Base-by-base conservation (phyloP, 2,329 filamentous ascomycete genomes). In the Stagonosporopsis cucurbitacearum region DNA sequence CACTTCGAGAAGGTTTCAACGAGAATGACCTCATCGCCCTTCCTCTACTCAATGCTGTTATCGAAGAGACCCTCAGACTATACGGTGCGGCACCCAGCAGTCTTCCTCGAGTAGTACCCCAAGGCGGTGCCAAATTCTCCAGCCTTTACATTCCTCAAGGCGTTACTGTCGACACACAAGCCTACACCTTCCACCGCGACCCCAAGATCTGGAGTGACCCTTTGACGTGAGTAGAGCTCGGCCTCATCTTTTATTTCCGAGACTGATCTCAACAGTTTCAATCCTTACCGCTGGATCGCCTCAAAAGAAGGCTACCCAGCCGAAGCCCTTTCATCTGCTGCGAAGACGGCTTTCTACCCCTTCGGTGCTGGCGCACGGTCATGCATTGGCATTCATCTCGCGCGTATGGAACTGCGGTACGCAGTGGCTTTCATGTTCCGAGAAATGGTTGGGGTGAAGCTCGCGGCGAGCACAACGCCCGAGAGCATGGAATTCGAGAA, bases 381-480 rank as follows among this genome's bases (percentile, higher is more conserved):
- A 73, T 91, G 88, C 62, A 78, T 91, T 5, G 88, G 88, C 0
- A 84, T 86, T 6, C 87, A 91, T 63, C 84, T 91, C 59, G 88
- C 88, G 0, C 74, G 77, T 20, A 84, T 84, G 71, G 84, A 87
- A 63, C 64, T 87, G 26, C 77, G 83, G 8, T 77, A 84, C 32
- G 81, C 78, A 0, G 75, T 79, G 0, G 80, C 82, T 0, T 72
- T 78, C 5, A 84, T 87, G 68, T 84, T 86, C 65, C 74, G 77
- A 0, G 71, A 79, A 28, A 83, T 79, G 57, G 62, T 51, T 25
- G 71, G 72, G 0, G 57, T 73, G 2, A 58, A 57, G 32, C 44
- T 77, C 35, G 67, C 64, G 0, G 46, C 52, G 11, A 61, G 49
- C 3, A 72, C 68, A 33, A 73, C 73, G 6, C 75, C 77, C 0